Percentiles rank a stretch among this genome's conserved stretches.
Evolutionary conservation across 2,329 filamentous ascomycete species (phyloP).

Genomic region (Sclerotinia subarctica): DNA sequence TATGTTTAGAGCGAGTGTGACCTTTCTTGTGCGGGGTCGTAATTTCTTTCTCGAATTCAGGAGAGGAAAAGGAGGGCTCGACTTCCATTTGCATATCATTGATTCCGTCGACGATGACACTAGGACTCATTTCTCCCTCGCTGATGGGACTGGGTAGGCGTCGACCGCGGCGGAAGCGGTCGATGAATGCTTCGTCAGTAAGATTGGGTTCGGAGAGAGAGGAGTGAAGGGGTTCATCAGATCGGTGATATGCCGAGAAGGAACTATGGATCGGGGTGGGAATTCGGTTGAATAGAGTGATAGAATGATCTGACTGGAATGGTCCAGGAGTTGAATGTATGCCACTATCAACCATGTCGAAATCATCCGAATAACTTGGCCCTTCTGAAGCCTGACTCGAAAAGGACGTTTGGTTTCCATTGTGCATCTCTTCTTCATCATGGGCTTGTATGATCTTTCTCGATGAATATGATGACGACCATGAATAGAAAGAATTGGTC

Average conservation of each 20-base stretch:
- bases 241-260: slow-evolving; percentile 30
- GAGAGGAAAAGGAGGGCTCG: slow-evolving; percentile 26
- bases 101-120: slow-evolving; percentile 34
- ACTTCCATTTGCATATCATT: slow-evolving; percentile 39
- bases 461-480: slow-evolving; percentile 31
- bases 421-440: slow-evolving; percentile 25
- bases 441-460: slow-evolving; percentile 28
- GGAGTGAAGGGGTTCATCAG: slow-evolving; percentile 3
- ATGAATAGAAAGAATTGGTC: slow-evolving; percentile 32
- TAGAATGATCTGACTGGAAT: slow-evolving; percentile 35
- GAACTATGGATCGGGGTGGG: slow-evolving; percentile 40
- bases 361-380: slow-evolving; percentile 34
- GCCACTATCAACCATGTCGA: slow-evolving; percentile 36
- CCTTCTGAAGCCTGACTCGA: slow-evolving; percentile 33
- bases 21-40: slow-evolving; percentile 38
- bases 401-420: slow-evolving; percentile 23
- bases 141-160: slow-evolving; percentile 39
- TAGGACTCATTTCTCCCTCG: slow-evolving; percentile 38
- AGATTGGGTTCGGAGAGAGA: slow-evolving; percentile 38
- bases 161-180: slow-evolving; percentile 32
- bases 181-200: slow-evolving; percentile 30
- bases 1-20: slow-evolving; percentile 37
- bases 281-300: slow-evolving; percentile 34
- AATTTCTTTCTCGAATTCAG: slow-evolving; percentile 24
- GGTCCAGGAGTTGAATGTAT: slow-evolving; percentile 35